Conservation (phyloP, 495 filamentous ascomycete species). For the Xylaria intraflava region DNA sequence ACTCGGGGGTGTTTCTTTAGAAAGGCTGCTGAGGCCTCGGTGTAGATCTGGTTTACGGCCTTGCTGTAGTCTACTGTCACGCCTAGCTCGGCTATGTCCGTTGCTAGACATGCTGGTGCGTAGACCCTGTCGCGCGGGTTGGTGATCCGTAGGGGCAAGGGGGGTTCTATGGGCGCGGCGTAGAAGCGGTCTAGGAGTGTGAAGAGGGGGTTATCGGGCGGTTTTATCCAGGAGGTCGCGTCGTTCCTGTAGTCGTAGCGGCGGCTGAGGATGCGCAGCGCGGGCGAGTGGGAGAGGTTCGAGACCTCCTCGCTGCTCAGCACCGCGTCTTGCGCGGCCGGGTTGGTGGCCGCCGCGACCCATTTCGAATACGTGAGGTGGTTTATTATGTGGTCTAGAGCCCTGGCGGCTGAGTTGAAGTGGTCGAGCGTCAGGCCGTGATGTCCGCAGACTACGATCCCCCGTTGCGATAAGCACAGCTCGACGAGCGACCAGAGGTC, state of each 20-base stretch:
- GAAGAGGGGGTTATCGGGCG: constrained; percentile 6
- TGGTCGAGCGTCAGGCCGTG: constrained; percentile 6
- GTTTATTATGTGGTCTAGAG: constrained; percentile 14
- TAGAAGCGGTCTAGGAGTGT: constrained; percentile 6
- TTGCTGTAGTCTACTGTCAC: constrained; percentile 16
- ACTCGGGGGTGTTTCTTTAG: background rate
- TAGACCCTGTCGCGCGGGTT: constrained; percentile 21
- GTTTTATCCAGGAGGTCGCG: constrained; percentile 3
- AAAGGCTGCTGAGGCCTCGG: constrained; percentile 7
- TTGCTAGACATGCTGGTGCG: constrained; percentile 16
- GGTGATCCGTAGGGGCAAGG: constrained; percentile 6
- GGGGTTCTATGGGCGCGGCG: background rate
- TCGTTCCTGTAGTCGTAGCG: constrained; percentile 8
- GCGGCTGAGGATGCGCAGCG: background rate
- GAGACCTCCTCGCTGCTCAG: constrained; percentile 9
- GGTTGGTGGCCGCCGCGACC: constrained; percentile 6
- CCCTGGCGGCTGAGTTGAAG: constrained; percentile 9
- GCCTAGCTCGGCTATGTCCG: background rate
- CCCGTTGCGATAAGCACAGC: constrained; percentile 2
- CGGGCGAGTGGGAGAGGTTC: constrained; percentile 11
- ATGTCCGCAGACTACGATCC: constrained; percentile 9
- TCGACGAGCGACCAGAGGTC: constrained; percentile 10
- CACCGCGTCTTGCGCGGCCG: background rate
- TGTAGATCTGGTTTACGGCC: constrained; percentile 3
- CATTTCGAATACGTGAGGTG: constrained; percentile 11